A percentile compares a stretch with the other conserved stretches of the same genome.
Conservation (phyloP, 2,329 filamentous ascomycete genomes). For the Trematosphaeria pertusa region DNA sequence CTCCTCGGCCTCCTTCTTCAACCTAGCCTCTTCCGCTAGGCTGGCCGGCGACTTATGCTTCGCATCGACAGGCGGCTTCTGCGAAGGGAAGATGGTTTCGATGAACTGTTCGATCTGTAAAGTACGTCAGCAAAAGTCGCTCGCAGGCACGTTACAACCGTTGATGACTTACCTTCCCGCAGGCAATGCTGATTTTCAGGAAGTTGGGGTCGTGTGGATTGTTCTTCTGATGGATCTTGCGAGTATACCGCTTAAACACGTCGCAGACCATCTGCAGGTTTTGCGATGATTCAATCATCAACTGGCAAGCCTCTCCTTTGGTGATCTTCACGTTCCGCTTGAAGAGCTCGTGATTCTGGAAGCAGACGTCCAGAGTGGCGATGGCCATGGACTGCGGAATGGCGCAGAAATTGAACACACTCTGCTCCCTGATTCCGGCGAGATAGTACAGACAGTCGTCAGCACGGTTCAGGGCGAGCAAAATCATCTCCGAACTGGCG, state of each 20-base stretch:
- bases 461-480: constrained; percentile 83
- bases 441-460: constrained; percentile 99
- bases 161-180: constrained; percentile 72
- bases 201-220: constrained; percentile 92
- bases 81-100: constrained; percentile 87
- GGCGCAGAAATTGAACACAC: constrained; percentile 98
- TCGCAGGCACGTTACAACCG: too few relatives aligned
- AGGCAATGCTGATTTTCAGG: constrained; percentile 87
- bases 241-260: constrained; percentile 78
- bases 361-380: constrained; percentile 88
- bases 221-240: constrained; percentile 91
- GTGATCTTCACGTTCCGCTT: constrained; percentile 93
- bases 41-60: constrained; percentile 40
- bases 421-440: constrained; percentile 92
- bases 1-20: constrained; percentile 60
- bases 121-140: too few relatives aligned
- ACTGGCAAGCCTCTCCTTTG: constrained; percentile 87
- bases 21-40: constrained; percentile 64
- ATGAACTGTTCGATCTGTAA: constrained; percentile 95
- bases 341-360: constrained; percentile 89
- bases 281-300: constrained; percentile 94
- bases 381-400: constrained; percentile 98
- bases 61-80: constrained; percentile 66
- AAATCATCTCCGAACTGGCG: constrained; percentile 91
- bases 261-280: constrained; percentile 83